Base-by-base conservation (phyloP, 2,329 filamentous ascomycete genomes). In the Pyrenophora tritici-repentis region DNA sequence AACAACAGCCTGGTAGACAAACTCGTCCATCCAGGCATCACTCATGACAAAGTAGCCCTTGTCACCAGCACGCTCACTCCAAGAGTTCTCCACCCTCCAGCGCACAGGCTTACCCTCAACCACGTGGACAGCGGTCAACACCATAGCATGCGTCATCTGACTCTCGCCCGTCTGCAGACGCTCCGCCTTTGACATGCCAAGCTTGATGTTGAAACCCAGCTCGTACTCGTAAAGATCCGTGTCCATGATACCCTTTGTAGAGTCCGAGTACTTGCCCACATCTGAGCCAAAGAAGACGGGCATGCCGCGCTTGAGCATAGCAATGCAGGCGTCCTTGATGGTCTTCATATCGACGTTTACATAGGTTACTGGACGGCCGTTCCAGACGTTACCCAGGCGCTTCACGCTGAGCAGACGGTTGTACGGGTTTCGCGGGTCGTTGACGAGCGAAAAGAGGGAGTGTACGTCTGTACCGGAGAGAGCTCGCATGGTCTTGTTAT, bases 111-210 rank as follows among this genome's bases (percentile, higher is more conserved):
- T 82, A 1, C 84, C 86, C 52, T 83, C 75, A 22, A 81, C 86
- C 2, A 95, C 72, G 67, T 96, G 91, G 38, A 96, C 91, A 1
- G 85, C 91, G 2, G 90, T 96, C 55, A 96, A 75, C 0, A 95
- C 90, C 91, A 96, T 96, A 4, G 91, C 91, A 66, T 96, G 91
- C 1, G 91, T 96, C 91, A 96, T 95, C 42, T 84, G 81, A 46
- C 83, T 87, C 75, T 95, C 91, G 9, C 89, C 86, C 0, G 86
- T 87, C 63, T 83, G 78, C 38, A 96, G 76, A 3, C 91, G 79
- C 63, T 90, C 83, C 1, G 88, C 87, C 75, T 96, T 96, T 65
- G 78, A 84, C 82, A 95, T 81, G 14, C 83, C 85, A 7, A 93
- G 80, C 47, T 79, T 81, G 54, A 91, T 81, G 63, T 91, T 90